Base-by-base conservation (phyloP, 2,329 filamentous ascomycete genomes). In the Aspergillus novoparasiticus region DNA sequence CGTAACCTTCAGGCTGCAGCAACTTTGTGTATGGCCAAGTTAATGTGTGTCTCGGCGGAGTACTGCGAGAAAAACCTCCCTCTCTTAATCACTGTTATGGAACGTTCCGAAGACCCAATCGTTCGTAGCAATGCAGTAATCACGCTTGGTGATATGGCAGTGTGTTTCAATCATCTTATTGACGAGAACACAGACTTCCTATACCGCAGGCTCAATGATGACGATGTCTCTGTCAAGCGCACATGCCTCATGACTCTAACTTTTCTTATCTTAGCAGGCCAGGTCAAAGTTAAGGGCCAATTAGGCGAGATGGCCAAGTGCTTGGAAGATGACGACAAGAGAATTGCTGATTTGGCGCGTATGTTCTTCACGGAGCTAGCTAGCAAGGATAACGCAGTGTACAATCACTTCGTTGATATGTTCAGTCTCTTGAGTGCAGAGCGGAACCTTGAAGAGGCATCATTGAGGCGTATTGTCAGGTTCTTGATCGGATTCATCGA, bases 321-420 rank as follows among this genome's bases (percentile, higher is more conserved):
- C 70, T 86, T 99, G 34, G 95, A 99, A 79, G 95, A 99, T 73
- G 88, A 89, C n/a, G 96, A 99, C 75, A 93, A 94, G 79, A 88
- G 92, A 65, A 97, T 98, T 66, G 92, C 94, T 0, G 95, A 99
- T 74, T 86, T 99, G 73, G 92, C 93, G 16, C 86, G 93, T 63
- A 98, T 98, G 94, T 99, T 99, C 87, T 99, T 99, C 79, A 94
- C 93, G 0, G 95, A 99, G 79, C 86, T 99, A 60, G 93, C 94
- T 65, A 97, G 93, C 70, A 99, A 99, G 82, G 95, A 99, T 77
- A 99, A 99, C 74, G 95, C 95, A 2, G 93, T 99, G 2, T 99
- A 99, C 79, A 99, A 99, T 77, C 94, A 99, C 81, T 99, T 99
- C 79, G 93, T 99, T 32, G 95, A 99, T 76, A 98, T 99, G 92